Percentiles rank a stretch among this genome's conserved stretches.
These are phyloP conservation scores for Aspergillus asperescens DNA, from an alignment of 495 filamentous ascomycete genomes.

Conservation along the genomic window DNA sequence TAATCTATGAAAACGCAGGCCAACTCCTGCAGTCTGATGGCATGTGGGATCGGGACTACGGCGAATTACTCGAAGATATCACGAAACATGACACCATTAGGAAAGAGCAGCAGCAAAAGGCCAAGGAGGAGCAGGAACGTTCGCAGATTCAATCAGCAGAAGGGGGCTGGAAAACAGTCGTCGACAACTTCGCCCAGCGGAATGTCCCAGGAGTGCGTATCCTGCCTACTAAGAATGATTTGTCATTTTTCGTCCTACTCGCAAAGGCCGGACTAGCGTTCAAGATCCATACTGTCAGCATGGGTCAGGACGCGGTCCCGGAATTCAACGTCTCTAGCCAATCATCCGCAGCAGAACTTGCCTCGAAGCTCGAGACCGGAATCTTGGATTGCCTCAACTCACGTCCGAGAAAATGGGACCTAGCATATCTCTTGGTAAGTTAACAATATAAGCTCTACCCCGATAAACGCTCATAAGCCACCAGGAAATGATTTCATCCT, in stretches of 20 bases:
- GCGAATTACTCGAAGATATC: slow-evolving; percentile 30
- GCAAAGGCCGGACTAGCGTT: slow-evolving; percentile 35
- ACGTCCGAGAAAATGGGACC: slow-evolving; percentile 39
- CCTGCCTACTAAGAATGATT: slow-evolving; percentile 20
- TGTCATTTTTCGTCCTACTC: slow-evolving; percentile 28
- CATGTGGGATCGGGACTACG: slow-evolving; percentile 42
- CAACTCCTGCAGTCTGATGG: slow-evolving; percentile 34
- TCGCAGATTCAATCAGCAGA: slow-evolving; percentile 26
- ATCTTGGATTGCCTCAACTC: slow-evolving; percentile 34
- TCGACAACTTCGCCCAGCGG: slow-evolving; percentile 28
- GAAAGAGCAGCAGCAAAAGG: slow-evolving; percentile 22
- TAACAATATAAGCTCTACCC: background rate
- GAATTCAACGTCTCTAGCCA: slow-evolving; percentile 36
- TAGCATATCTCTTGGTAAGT: slow-evolving; percentile 39
- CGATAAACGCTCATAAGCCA: slow-evolving; percentile 9
- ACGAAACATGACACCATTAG: slow-evolving; percentile 23
- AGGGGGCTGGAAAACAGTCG: slow-evolving; percentile 30
- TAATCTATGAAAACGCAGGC: slow-evolving; percentile 34
- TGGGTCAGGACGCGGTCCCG: slow-evolving; percentile 16
- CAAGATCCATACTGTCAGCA: slow-evolving; percentile 21
- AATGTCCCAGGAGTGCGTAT: slow-evolving; percentile 30
- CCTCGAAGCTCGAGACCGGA: slow-evolving; percentile 32
- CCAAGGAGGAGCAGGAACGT: slow-evolving; percentile 28
- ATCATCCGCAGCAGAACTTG: slow-evolving; percentile 14
- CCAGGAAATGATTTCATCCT: slow-evolving; percentile 25